Base-by-base conservation (phyloP, 768 basidiomycete species). In the Trametes meyenii region DNA sequence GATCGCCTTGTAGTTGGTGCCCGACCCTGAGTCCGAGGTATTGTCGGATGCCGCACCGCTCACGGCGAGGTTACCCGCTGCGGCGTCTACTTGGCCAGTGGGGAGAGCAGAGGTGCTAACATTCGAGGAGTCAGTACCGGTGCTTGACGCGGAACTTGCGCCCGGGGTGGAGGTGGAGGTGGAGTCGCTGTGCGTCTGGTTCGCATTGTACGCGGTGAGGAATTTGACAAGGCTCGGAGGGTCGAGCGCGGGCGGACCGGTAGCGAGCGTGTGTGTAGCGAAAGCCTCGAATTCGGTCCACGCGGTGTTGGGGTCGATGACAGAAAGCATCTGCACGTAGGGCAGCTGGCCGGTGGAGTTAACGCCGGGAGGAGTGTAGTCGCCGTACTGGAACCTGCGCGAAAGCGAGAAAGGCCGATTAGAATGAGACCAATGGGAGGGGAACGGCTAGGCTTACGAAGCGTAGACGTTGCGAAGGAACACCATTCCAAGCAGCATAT, bases 401-500 rank as follows among this genome's bases (percentile, higher is more conserved):
- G n/a, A 2, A n/a, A 45, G 21, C 14, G 21, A 24, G 21, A 44
- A 14, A 10, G 19, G 21, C n/a, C 19, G 17, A 16, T 21, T 6
- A 48, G 19, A 38, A 19, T 0, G 11, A 44, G 13, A 24, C 46
- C 29, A 7, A 17, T 43, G 24, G 33, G 16, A 13, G 29, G 7
- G 17, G 17, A 35, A 33, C 3, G 43, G 38, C 4, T 23, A 24
- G n/a, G 61, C 70, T 58, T 63, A 75, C 68, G 71, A 58, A 0
- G 67, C 65, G 60, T 76, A 76, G 42, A 71, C 70, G 49, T 73
- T 74, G 50, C 73, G 69, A 26, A 76, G 67, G 67, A 76, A 72
- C 24, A 69, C 67, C 56, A 71, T 72, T 19, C 75, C 73, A 26
- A 74, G 64, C 48, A 75, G 60, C 39, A 73, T 65, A 55, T 75